Evolutionary conservation across 176 grass and related monocot genomes (phyloP).

Genomic region (Musa itinerans): DNA sequence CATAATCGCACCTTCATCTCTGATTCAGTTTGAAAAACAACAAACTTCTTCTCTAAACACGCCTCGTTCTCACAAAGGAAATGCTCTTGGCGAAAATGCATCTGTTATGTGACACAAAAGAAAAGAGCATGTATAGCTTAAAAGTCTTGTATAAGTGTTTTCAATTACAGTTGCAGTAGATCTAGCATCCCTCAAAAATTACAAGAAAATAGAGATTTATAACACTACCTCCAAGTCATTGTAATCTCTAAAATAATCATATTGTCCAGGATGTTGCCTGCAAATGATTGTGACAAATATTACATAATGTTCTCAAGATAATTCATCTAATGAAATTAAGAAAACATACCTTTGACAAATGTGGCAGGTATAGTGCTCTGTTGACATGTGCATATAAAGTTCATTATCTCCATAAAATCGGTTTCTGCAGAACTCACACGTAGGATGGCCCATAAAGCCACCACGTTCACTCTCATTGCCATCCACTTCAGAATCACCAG

Average conservation of each 20-base stretch:
- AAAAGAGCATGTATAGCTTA: background rate
- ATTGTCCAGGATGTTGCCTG: constrained; percentile 63
- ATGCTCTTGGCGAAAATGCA: constrained; percentile 93
- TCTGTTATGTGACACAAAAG: constrained; percentile 19
- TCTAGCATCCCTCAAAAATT: background rate
- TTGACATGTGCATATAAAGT: constrained; percentile 72
- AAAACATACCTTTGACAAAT: constrained; percentile 75
- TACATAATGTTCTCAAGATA: background rate
- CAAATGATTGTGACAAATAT: constrained; percentile 7
- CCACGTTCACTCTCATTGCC: constrained; percentile 82
- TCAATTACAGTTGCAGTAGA: background rate
- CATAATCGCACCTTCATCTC: constrained; percentile 57
- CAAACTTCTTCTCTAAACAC: constrained; percentile 83
- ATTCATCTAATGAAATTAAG: background rate
- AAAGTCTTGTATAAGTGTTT: background rate
- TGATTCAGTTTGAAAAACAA: constrained; percentile 74
- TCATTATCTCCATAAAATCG: constrained; percentile 97
- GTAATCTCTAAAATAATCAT: constrained; percentile 88
- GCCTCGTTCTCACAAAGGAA: constrained; percentile 82
- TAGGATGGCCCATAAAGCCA: constrained; percentile 78
- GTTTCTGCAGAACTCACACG: constrained; percentile 74
- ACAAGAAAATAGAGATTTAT: constrained; percentile 1
- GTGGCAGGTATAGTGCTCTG: constrained; percentile 79
- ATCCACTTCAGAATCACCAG: constrained; percentile 91
- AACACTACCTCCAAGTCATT: constrained; percentile 80